Base-by-base conservation (phyloP, 2,329 filamentous ascomycete genomes). In the Botrytis porri region DNA sequence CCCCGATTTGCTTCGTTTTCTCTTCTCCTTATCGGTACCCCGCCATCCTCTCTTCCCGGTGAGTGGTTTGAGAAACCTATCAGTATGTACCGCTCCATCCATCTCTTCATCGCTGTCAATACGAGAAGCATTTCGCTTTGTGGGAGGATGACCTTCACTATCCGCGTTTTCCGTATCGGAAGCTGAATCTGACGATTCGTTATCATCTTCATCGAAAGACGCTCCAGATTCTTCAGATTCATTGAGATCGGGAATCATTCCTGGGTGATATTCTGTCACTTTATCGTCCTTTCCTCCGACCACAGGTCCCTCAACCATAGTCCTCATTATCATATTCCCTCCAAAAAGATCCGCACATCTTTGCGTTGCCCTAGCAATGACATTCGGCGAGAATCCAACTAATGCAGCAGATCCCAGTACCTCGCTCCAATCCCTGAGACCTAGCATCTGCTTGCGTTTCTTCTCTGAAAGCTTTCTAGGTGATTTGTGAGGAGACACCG, bases 341-440 rank as follows among this genome's bases (percentile, higher is more conserved):
- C 86, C 87, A 77, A 98, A 97, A 0, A 97, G 83, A 63, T 88
- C 84, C 3, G 92, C 88, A 78, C 95, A 98, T 66, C 95, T 88
- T 78, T 90, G 86, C 2, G 92, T 88, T 0, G 94, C 88, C 43
- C 93, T 88, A 70, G 89, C 87, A 20, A 98, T 82, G 0, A 90
- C 91, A 1, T 84, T 81, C 0, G 85, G 81, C 1, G 92, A 84
- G 82, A 94, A 95, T 0, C 92, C 93, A 2, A 88, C 88, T 67
- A 97, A 83, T 0, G 93, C 87, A 4, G 95, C 95, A 0, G 94
- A 86, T 0, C 93, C 93, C 41, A 98, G 83, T 1, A 98, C 88
- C 76, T 97, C 93, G 76, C 90, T 92, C 95, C 95, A 98, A 82
- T 97, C 92, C 35, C 92, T 75, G 29, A 78, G 73, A 4, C 74